These are phyloP conservation scores for Apiotrichum porosum DNA, from an alignment of 1,284 basidiomycete genomes.

Conservation along the genomic window DNA sequence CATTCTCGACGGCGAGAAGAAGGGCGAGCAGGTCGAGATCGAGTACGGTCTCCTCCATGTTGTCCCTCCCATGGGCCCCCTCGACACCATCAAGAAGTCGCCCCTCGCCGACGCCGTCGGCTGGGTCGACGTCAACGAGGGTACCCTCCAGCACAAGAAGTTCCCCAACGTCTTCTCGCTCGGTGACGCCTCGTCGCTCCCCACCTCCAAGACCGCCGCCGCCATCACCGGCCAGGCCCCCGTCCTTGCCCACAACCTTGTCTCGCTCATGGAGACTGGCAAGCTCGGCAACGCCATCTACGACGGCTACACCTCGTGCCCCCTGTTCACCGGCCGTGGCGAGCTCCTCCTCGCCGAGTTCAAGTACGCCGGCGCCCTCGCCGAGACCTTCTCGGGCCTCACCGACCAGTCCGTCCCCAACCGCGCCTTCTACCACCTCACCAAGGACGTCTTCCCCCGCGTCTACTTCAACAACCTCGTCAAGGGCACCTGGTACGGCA, in stretches of 20 bases:
- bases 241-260: constrained; percentile 86
- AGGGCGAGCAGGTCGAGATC: constrained; percentile 58
- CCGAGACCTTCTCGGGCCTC: constrained; percentile 72
- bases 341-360: constrained; percentile 83
- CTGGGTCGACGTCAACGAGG: constrained; percentile 80
- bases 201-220: constrained; percentile 93
- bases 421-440: constrained; percentile 77
- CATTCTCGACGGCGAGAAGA: constrained; percentile 56
- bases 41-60: constrained; percentile 84
- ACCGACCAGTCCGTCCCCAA: constrained; percentile 64
- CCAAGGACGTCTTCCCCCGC: constrained; percentile 82
- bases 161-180: constrained; percentile 77
- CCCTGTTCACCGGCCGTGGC: constrained; percentile 46
- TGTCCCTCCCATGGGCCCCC: constrained; percentile 84
- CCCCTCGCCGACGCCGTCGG: constrained; percentile 74
- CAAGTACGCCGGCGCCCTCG: constrained; percentile 73
- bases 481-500: constrained; percentile 52
- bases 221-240: constrained; percentile 89
- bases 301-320: constrained; percentile 64
- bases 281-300: constrained; percentile 64
- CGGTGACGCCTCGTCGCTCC: constrained; percentile 84
- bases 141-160: constrained; percentile 77
- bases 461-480: constrained; percentile 84
- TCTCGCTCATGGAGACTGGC: constrained; percentile 66
- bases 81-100: constrained; percentile 71